phyloP scores from a whole-genome alignment of 2,329 filamentous ascomycete genomes.

The Beauveria brongniartii region DNA sequence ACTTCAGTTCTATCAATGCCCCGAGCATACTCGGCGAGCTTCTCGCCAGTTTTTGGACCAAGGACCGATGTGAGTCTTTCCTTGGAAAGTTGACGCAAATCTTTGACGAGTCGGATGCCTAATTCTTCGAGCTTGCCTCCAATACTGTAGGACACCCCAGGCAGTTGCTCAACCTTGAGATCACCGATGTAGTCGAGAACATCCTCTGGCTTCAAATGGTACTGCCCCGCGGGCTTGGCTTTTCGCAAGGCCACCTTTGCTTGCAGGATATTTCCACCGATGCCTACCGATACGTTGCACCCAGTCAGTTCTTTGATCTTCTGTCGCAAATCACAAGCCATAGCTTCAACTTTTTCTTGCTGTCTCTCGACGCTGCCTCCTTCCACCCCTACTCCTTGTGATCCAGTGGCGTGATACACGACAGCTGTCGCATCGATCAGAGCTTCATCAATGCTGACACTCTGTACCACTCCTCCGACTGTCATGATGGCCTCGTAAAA shows the following conservation, averaged over 20 bases:
- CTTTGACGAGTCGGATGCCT: constrained; percentile 72
- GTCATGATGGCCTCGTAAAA: constrained; percentile 83
- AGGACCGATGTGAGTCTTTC: constrained; percentile 66
- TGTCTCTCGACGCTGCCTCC: constrained; percentile 69
- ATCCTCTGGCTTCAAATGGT: constrained; percentile 76
- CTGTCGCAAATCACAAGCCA: constrained; percentile 57
- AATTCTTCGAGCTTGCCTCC: constrained; percentile 82
- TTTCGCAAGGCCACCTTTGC: constrained; percentile 86
- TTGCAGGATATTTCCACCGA: constrained; percentile 81
- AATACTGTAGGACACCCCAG: constrained; percentile 88
- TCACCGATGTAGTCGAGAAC: constrained; percentile 68
- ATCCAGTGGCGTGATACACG: constrained; percentile 57
- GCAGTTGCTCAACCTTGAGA: constrained; percentile 71
- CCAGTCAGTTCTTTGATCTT: constrained; percentile 66
- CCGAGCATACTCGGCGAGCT: constrained; percentile 80
- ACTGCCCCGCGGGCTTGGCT: constrained; percentile 90
- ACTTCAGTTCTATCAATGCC: constrained; percentile 83
- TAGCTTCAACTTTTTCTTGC: constrained; percentile 66
- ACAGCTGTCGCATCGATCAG: constrained; percentile 72
- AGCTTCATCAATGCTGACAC: constrained; percentile 94
- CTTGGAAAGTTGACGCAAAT: constrained; percentile 68
- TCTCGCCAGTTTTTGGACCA: constrained; percentile 88
- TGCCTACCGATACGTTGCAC: constrained; percentile 86
- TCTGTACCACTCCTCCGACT: constrained; percentile 79
- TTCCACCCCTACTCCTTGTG: constrained; percentile 52